Evolutionary conservation across 495 filamentous ascomycete species (phyloP), one percentile per base, ranked within the genome.

Genomic region (Penicillium lagena): DNA sequence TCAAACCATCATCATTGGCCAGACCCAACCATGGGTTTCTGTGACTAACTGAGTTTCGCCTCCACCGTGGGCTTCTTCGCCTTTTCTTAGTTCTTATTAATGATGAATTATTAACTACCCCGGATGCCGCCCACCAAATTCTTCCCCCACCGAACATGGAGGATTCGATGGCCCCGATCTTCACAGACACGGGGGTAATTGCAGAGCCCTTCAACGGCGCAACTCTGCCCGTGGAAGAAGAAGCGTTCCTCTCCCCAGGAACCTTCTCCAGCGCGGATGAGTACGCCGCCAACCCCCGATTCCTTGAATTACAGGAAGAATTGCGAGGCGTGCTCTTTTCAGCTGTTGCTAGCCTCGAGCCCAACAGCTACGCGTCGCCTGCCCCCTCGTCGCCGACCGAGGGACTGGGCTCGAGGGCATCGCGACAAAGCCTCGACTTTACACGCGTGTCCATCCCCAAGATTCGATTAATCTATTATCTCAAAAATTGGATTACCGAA

Each of bases 201-300:
- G 13, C 46, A 1, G 56, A 56, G 7, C 29, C 46, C 9, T 56
- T 56, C 44, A 56, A 52, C 39, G 42, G 29, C n/a, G 12, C 52
- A 8, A 31, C 45, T 7, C 46, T 52, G 3, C 12, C 53, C 7
- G 54, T 60, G 27, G 56, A 60, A 37, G 56, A 60, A 43, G 54
- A 60, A 36, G 56, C 52, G 0, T 60, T 60, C 13, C 33, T 60
- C 17, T 60, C 57, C 1, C 57, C 57, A 7, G 57, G 57, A 10
- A 60, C 57, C 43, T 60, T 60, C 29, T 60, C 57, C 34, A 60
- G 57, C 37, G 54, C 54, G 12, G 57, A 60, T 31, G 57, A 60
- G 35, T 60, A 60, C 27, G 59, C 64, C 9, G 57, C 54, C 12
- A 60, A 60, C 36, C 57, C 57, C 12, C 46, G 57, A 1, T 60